These are phyloP conservation scores for Hypocrella siamensis DNA, from an alignment of 2,329 filamentous ascomycete genomes.

Conservation along the genomic window DNA sequence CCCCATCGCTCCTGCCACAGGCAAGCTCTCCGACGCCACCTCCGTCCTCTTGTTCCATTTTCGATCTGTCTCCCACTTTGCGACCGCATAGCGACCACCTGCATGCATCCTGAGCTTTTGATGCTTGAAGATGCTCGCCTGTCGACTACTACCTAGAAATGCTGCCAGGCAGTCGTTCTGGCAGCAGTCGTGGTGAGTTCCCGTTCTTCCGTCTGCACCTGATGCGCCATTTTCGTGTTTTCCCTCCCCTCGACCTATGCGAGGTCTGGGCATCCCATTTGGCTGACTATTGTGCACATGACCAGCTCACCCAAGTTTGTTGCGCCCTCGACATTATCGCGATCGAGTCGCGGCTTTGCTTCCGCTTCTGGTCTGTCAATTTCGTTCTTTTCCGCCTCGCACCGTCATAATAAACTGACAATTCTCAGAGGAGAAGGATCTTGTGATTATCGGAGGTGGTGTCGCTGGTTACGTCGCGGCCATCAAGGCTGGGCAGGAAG, in stretches of 20 bases:
- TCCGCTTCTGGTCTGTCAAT: conserved; percentile 35
- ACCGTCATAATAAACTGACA: conserved; percentile 19
- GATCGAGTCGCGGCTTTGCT: conserved; percentile 44
- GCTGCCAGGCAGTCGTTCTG: conserved; percentile 38
- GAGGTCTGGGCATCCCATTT: not conserved
- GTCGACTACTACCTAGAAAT: conserved; percentile 43
- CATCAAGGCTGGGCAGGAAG: conserved; percentile 97
- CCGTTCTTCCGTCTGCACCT: not conserved
- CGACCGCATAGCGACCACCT: too few species aligned
- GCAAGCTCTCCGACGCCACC: too few species aligned
- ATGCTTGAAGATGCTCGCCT: conserved; percentile 38
- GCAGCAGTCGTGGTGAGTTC: conserved; percentile 35
- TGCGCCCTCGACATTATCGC: conserved; percentile 21
- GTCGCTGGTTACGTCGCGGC: conserved; percentile 97
- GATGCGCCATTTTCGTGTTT: not conserved
- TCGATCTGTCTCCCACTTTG: too few species aligned
- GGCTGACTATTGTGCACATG: conserved; percentile 1
- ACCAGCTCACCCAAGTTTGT: conserved; percentile 34
- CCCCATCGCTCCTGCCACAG: too few species aligned
- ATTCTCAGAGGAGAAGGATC: conserved; percentile 71
- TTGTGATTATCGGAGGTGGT: conserved; percentile 95
- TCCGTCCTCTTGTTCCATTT: too few species aligned
- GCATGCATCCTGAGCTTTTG: conserved; percentile 4
- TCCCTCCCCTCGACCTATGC: not conserved
- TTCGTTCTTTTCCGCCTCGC: not conserved